Evolutionary conservation across 1,284 basidiomycete genomes (phyloP), one percentile per base, ranked within the genome.

Genomic region (Inonotus hispidus): DNA sequence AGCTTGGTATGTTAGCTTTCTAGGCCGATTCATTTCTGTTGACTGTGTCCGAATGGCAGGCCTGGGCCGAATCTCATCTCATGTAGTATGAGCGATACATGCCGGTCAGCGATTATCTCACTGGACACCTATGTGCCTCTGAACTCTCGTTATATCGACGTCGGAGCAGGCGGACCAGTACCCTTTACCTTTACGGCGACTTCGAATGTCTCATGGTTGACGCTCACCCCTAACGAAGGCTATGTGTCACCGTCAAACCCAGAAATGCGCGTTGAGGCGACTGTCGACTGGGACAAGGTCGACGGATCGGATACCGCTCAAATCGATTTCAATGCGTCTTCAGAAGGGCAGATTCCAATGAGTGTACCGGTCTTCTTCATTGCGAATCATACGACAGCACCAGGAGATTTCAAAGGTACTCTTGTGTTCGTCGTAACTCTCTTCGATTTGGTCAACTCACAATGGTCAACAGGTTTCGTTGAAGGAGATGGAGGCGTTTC

Each of bases 401-500:
- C 60, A 25, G 29, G 35, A 29, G 56, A 49, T 21, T 61, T 57
- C 39, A 60, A 55, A 55, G 53, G 59, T 56, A 35, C n/a, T 7
- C 21, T 52, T 16, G 13, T 14, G n/a, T 52, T 35, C 35, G 2
- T 1, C 8, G 35, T n/a, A 14, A 14, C 11, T 1, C 19, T 14
- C 13, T n/a, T n/a, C 19, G 50, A 32, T 3, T 25, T 23, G 27
- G n/a, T n/a, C 47, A 23, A 23, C 14, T 14, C 25, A 35, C 19
- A 32, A 27, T 13, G 27, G 32, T 35, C 4, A n/a, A 6, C 13
- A 52, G 50, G 86, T 4, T 85, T 85, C 63, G 80, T 88, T 21
- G 82, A 88, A 67, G 82, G 82, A 14, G 79, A 81, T 55, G 83
- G 84, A 10, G 81, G 77, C 16, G 75, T 89, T 46, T 82, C 83